phyloP scores from a whole-genome alignment of 306 rosid genomes.

The Purshia tridentata region DNA sequence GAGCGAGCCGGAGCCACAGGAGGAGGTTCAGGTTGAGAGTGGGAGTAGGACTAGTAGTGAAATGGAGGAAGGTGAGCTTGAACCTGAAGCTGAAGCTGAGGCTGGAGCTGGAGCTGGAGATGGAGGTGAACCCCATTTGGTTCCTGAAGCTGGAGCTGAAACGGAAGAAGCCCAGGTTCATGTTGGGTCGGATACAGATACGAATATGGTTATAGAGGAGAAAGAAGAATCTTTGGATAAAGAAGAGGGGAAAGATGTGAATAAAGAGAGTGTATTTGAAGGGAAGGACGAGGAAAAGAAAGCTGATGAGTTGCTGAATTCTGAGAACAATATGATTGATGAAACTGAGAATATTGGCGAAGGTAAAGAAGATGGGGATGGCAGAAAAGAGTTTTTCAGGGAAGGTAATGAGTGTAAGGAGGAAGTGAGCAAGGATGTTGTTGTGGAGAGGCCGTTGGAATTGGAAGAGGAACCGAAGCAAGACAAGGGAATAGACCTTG shows the following conservation, averaged over 20 bases:
- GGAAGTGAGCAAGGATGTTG: conserved; percentile 28
- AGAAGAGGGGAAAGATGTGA: conserved; percentile 23
- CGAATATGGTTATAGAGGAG: conserved; percentile 28
- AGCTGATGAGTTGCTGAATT: conserved; percentile 30
- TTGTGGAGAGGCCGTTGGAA: conserved; percentile 28
- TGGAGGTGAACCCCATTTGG: conserved; percentile 16
- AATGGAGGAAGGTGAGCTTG: conserved; percentile 26
- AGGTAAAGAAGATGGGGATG: conserved; percentile 22
- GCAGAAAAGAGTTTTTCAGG: conserved; percentile 29
- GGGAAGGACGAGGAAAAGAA: conserved; percentile 33
- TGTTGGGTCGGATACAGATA: conserved; percentile 22
- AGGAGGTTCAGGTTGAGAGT: conserved; percentile 20
- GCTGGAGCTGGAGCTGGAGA: conserved; percentile 3
- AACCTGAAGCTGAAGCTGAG: conserved; percentile 16
- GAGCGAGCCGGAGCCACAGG: conserved; percentile 33
- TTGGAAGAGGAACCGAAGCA: conserved; percentile 37
- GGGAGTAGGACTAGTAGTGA: conserved; percentile 17
- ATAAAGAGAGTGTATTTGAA: conserved; percentile 22
- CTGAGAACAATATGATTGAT: conserved; percentile 25
- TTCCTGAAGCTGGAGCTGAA: conserved; percentile 28
- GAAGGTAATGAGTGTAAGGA: conserved; percentile 33
- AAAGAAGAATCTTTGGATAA: conserved; percentile 18
- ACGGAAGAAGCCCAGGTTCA: conserved; percentile 15
- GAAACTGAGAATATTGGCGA: conserved; percentile 6
- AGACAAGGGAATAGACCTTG: conserved; percentile 46